A percentile compares a stretch with the other conserved stretches of the same genome.
Conservation (phyloP, 176 grass and related monocot genomes). For the Panicum miliaceum region DNA sequence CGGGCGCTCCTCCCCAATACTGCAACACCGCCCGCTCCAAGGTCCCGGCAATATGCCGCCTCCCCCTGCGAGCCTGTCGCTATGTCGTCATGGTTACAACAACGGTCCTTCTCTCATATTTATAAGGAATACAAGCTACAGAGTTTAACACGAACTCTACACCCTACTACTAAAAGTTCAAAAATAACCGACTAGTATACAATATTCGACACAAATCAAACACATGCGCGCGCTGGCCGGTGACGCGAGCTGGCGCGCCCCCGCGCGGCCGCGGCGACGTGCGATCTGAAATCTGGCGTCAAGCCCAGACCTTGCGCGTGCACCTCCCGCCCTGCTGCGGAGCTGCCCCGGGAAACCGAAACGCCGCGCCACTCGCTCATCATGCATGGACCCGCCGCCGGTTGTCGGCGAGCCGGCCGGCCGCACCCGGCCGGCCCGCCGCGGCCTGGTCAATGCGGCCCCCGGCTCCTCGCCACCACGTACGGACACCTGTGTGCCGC, state of each 20-base stretch:
- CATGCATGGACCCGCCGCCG: conserved; percentile 4
- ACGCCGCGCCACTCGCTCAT: background rate
- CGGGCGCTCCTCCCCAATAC: too few species aligned
- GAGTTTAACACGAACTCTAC: too few species aligned
- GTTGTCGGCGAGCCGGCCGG: background rate
- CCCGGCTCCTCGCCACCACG: background rate
- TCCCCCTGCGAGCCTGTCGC: too few species aligned
- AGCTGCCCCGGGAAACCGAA: conserved; percentile 22
- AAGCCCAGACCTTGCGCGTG: background rate
- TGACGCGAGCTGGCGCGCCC: background rate
- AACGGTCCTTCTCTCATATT: too few species aligned
- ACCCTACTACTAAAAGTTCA: too few species aligned
- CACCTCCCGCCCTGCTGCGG: background rate
- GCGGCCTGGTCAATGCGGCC: background rate
- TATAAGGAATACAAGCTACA: too few species aligned
- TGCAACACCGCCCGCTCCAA: too few species aligned
- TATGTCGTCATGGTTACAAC: too few species aligned
- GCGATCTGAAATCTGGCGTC: conserved; percentile 2
- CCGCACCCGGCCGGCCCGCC: background rate
- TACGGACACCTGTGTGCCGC: conserved; percentile 30
- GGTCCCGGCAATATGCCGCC: too few species aligned
- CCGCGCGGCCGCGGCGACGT: background rate
- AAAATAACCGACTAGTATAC: too few species aligned
- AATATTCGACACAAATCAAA: too few species aligned
- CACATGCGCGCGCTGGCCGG: background rate